Conservation (phyloP, 148 eudicot species). For the Camellia lanceoleosa region DNA sequence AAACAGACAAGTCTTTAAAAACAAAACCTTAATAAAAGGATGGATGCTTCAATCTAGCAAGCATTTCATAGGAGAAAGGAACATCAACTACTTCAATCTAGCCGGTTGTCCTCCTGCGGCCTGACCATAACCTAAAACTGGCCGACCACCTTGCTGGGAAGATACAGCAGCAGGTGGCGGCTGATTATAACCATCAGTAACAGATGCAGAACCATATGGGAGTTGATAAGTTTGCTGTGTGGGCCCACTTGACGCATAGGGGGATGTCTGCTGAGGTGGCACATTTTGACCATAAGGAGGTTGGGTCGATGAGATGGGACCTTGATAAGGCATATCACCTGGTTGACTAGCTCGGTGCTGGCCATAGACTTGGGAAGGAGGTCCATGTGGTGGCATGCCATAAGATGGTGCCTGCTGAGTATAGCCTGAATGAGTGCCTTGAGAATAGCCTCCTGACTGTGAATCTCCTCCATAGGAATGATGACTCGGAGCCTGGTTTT, state of each 20-base stretch:
- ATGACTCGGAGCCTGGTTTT: conserved; percentile 47
- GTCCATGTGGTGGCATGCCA: conserved; percentile 53
- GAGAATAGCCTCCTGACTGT: conserved; percentile 43
- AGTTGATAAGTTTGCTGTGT: conserved; percentile 43
- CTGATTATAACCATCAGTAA: conserved; percentile 54
- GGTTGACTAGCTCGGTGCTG: conserved; percentile 66
- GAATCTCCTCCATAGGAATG: conserved; percentile 44
- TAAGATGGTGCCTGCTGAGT: conserved; percentile 51
- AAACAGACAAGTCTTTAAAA: neutral
- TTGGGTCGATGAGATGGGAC: conserved; percentile 46
- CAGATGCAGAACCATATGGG: conserved; percentile 51
- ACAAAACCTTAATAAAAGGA: too few species aligned
- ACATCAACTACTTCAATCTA: neutral
- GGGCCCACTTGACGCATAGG: conserved; percentile 44
- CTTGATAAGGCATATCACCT: conserved; percentile 63
- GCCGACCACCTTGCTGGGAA: conserved; percentile 54
- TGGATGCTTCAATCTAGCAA: neutral
- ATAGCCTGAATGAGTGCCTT: conserved; percentile 38
- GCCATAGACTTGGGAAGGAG: conserved; percentile 54
- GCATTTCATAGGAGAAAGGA: neutral
- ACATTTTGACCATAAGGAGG: conserved; percentile 51
- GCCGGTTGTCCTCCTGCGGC: conserved; percentile 46
- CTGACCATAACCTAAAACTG: conserved; percentile 62
- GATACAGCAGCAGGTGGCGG: conserved; percentile 45
- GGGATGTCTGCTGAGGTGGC: conserved; percentile 65